Evolutionary conservation across 2,329 filamentous ascomycete genomes (phyloP).

Genomic region (Cadophora sp.): DNA sequence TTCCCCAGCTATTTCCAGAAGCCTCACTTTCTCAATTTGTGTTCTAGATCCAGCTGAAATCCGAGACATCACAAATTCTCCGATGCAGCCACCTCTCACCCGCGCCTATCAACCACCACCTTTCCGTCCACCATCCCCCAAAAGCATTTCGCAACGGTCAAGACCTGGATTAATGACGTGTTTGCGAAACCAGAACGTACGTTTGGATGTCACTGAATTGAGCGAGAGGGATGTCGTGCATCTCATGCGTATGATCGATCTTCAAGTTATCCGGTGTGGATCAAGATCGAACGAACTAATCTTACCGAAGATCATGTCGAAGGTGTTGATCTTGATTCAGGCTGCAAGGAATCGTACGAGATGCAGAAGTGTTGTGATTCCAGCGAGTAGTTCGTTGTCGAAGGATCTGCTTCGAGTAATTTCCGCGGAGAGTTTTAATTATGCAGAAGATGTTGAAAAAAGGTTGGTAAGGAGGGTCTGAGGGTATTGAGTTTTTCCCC

Average conservation of each 20-base stretch:
- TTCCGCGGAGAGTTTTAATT: neutral
- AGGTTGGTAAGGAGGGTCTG: conserved; percentile 11
- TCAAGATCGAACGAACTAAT: neutral
- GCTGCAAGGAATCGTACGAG: neutral
- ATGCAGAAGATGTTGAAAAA: neutral
- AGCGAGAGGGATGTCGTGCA: neutral
- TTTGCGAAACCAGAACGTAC: neutral
- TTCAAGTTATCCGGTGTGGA: neutral
- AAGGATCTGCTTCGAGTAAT: conserved; percentile 6
- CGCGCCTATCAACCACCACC: conserved; percentile 3
- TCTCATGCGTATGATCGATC: conserved; percentile 3
- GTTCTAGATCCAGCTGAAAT: neutral
- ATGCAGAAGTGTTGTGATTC: conserved; percentile 10
- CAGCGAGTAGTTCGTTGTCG: neutral
- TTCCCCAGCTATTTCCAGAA: neutral
- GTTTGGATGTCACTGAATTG: neutral
- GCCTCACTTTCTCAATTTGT: neutral
- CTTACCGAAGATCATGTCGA: neutral
- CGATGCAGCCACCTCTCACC: conserved; percentile 5
- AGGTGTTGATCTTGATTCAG: neutral
- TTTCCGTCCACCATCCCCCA: neutral
- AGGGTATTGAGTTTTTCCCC: neutral
- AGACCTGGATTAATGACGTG: neutral
- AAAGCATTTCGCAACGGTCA: neutral
- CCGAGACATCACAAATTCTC: conserved; percentile 10